Evolutionary conservation across 2,329 filamentous ascomycete genomes (phyloP).

Genomic region (Herpotrichia juniperi): DNA sequence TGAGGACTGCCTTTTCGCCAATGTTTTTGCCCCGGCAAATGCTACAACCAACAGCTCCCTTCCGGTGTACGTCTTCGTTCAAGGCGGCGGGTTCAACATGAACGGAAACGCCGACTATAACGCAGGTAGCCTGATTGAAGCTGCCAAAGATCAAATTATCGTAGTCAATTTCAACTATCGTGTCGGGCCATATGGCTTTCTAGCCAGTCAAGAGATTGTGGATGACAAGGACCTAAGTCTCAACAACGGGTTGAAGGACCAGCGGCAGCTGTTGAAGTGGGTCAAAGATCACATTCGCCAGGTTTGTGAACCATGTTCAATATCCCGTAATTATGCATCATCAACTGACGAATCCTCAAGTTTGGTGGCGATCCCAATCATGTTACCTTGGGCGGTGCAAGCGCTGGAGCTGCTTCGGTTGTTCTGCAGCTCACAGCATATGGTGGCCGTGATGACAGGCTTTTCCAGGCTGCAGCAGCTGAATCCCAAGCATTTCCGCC

Average conservation of each 20-base stretch:
- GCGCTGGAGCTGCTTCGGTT: slow-evolving; percentile 48
- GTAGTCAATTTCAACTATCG: slow-evolving; percentile 50
- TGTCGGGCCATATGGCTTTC: slow-evolving; percentile 48
- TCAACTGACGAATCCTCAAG: slow-evolving; percentile 11
- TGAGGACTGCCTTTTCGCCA: slow-evolving; percentile 49
- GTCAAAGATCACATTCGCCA: slow-evolving; percentile 41
- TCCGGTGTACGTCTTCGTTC: slow-evolving; percentile 50
- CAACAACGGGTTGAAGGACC: slow-evolving; percentile 48
- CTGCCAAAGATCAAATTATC: slow-evolving; percentile 37
- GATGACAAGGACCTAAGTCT: slow-evolving; percentile 34
- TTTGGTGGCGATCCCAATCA: slow-evolving; percentile 49
- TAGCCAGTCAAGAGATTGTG: slow-evolving; percentile 38
- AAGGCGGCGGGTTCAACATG: slow-evolving; percentile 46
- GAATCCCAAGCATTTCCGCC: slow-evolving; percentile 48
- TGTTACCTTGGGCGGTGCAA: slow-evolving; percentile 47
- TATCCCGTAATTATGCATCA: background rate
- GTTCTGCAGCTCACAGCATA: slow-evolving; percentile 45
- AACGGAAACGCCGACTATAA: slow-evolving; percentile 46
- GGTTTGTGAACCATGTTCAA: slow-evolving; percentile 13
- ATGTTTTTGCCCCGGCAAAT: slow-evolving; percentile 45
- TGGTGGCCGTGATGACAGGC: slow-evolving; percentile 41
- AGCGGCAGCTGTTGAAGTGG: slow-evolving; percentile 44
- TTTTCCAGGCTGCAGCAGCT: slow-evolving; percentile 43
- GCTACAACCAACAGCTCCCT: slow-evolving; percentile 39
- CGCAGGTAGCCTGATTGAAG: slow-evolving; percentile 38